Evolutionary conservation across 1,284 basidiomycete genomes (phyloP), one percentile per base, ranked within the genome.

Genomic region (Exsudoporus floridanus): DNA sequence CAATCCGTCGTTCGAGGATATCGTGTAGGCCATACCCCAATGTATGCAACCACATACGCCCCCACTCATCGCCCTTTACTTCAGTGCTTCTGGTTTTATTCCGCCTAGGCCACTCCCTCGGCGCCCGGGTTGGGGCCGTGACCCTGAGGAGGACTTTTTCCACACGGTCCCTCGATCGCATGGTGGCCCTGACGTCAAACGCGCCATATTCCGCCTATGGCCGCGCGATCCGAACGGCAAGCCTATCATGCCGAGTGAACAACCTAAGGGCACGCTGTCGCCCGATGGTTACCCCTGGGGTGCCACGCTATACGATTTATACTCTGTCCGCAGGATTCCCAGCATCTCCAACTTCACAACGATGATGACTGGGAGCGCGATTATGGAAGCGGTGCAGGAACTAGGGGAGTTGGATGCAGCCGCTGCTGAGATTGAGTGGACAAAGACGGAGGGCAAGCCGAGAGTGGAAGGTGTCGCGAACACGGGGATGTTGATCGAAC

Each of bases 291-390:
- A 69, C n/a, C 61, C 63, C 7, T 80, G 77, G 79, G 77, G 75
- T 18, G 73, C 69, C 0, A 76, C 75, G 2, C 57, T 78, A 1
- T 73, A 70, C 45, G 77, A 80, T 50, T 73, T 80, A 43, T 80
- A 66, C 51, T 10, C n/a, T 0, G 65, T 73, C 9, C 12, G 43
- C 2, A 67, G 69, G 10, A 10, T 71, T 0, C 69, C 72, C 0
- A 8, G 52, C 5, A 6, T 60, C 0, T n/a, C 7, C 0, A 4
- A 14, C 7, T 35, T 59, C 4, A 12, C 55, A 1, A 62, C 71
- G 3, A 59, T 61, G 19, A 64, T 71, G 42, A 72, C 71, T 5
- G 70, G 75, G 14, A 79, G 76, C 57, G 70, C 65, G 49, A 46
- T 78, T 12, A 53, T 63, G 5, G 60, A 57, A n/a, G 71, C 62